These are phyloP conservation scores for Lentinus tigrinus DNA, from an alignment of 768 basidiomycete genomes.

Conservation along the genomic window DNA sequence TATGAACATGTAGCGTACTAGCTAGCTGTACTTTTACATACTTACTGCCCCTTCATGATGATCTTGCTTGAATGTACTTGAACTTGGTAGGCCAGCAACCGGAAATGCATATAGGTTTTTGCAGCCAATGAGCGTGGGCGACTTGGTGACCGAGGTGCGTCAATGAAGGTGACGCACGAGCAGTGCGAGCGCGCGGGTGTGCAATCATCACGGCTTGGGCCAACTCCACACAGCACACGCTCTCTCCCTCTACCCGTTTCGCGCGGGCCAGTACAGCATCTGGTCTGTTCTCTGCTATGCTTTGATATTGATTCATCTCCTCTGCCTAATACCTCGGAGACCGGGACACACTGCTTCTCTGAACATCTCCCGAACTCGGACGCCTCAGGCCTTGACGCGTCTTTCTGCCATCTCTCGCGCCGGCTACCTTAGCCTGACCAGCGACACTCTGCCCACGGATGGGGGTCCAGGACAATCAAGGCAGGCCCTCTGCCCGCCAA, in stretches of 20 bases:
- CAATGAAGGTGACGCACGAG: constrained; percentile 7
- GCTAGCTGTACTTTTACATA: constrained; percentile 1
- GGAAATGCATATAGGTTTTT: background rate
- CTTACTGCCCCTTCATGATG: no score
- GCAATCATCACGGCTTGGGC: constrained; percentile 1
- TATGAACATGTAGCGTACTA: constrained; percentile 11
- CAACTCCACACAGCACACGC: background rate
- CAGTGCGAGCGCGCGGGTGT: background rate
- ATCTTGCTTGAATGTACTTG: no score
- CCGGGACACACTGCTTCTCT: background rate
- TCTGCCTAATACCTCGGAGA: constrained; percentile 1
- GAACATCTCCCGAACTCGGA: background rate
- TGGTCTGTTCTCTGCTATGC: constrained; percentile 4
- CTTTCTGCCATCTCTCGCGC: background rate
- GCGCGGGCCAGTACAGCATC: background rate
- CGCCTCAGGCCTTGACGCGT: background rate
- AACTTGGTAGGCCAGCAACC: background rate
- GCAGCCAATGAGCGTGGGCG: constrained; percentile 7
- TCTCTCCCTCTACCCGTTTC: background rate
- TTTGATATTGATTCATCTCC: constrained; percentile 2
- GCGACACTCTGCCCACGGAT: constrained; percentile 6
- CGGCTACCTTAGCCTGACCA: background rate
- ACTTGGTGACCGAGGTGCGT: constrained; percentile 1
- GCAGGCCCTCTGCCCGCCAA: constrained; percentile 43
- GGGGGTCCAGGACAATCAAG: constrained; percentile 9